Conservation (phyloP, 805 yeast genomes). For the Zygoascus bituminiphila region DNA sequence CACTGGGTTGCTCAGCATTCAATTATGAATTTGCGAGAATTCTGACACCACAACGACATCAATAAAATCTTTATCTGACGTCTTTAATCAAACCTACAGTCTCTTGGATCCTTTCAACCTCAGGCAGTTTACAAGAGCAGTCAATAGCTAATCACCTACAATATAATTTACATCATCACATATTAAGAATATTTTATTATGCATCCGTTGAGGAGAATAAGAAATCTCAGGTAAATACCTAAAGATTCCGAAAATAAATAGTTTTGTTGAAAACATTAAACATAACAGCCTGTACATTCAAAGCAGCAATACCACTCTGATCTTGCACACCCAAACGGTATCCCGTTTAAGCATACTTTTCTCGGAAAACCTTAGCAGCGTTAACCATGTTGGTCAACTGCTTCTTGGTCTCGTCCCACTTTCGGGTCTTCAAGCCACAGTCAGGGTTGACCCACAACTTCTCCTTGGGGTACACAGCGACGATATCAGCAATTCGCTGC, state of each 20-base stretch:
- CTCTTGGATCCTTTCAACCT: too few relatives aligned
- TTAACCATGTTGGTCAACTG: slow-evolving; percentile 98
- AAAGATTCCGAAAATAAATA: slow-evolving; percentile 1
- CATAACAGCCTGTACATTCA: slow-evolving; percentile 1
- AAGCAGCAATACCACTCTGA: slow-evolving; percentile 1
- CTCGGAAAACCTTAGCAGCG: slow-evolving; percentile 95
- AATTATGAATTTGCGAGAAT: too few relatives aligned
- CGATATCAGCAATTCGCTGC: slow-evolving; percentile 85
- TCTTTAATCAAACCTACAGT: too few relatives aligned
- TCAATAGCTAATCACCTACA: neutral
- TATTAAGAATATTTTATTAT: neutral
- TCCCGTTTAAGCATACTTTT: slow-evolving; percentile 31
- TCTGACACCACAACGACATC: too few relatives aligned
- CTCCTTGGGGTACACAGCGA: slow-evolving; percentile 95
- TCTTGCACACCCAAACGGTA: slow-evolving; percentile 16
- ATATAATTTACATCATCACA: neutral
- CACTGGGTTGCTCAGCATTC: too few relatives aligned
- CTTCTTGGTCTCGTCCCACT: slow-evolving; percentile 95
- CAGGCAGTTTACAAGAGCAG: too few relatives aligned
- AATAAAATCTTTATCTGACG: too few relatives aligned
- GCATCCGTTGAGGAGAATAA: slow-evolving; percentile 4
- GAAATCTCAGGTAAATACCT: neutral
- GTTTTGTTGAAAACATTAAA: slow-evolving; percentile 15
- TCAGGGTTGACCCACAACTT: slow-evolving; percentile 99
- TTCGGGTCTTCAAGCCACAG: slow-evolving; percentile 99